Evolutionary conservation across 306 rosid genomes (phyloP).

Genomic region (Cicer cuneatum): DNA sequence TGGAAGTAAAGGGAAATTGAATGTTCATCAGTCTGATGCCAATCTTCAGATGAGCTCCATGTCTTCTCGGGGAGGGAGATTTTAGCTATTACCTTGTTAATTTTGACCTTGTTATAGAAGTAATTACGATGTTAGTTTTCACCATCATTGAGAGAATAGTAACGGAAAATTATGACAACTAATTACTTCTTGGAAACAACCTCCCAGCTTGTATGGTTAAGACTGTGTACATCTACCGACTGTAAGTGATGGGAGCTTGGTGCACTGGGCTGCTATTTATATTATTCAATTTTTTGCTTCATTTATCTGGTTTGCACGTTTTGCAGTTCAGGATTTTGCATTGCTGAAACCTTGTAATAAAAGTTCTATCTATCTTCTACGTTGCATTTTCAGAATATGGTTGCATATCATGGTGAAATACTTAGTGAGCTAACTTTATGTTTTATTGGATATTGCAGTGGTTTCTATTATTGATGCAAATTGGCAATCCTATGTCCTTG

Average conservation of each 20-base stretch:
- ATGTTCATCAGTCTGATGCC: slow-evolving; percentile 8
- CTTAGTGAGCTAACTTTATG: slow-evolving; percentile 11
- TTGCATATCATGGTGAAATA: slow-evolving; percentile 31
- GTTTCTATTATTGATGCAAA: slow-evolving; percentile 60
- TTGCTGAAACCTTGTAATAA: slow-evolving; percentile 11
- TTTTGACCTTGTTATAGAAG: background rate
- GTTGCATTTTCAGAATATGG: slow-evolving; percentile 5
- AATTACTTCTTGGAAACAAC: background rate
- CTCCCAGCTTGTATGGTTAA: background rate
- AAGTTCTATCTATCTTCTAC: slow-evolving; percentile 14
- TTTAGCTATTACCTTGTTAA: background rate
- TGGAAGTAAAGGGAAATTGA: slow-evolving; percentile 3
- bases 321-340: slow-evolving; percentile 12
- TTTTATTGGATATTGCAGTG: slow-evolving; percentile 58
- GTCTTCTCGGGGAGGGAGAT: background rate
- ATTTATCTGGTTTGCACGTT: slow-evolving; percentile 27
- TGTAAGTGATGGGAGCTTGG: background rate
- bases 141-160: background rate
- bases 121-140: background rate
- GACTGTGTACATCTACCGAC: background rate
- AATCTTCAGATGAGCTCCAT: background rate
- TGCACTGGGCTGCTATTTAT: background rate
- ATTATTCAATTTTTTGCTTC: slow-evolving; percentile 4
- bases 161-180: background rate
- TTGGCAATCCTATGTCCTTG: slow-evolving; percentile 78